phyloP scores from a whole-genome alignment of 176 grass and related monocot genomes.

The Metroxylon sagu region DNA sequence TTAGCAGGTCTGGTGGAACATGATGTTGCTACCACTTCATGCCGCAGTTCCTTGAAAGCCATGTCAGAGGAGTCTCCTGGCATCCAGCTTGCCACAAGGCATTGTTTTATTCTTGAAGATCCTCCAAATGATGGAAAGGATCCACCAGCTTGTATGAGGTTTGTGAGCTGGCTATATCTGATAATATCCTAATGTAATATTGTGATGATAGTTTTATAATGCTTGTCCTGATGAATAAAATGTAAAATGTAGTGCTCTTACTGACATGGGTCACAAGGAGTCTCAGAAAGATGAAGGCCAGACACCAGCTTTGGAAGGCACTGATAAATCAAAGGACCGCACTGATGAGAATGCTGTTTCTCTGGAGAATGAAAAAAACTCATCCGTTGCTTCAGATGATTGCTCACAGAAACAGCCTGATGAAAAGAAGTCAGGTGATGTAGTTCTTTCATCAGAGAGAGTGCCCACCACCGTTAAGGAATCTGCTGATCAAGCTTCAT shows the following conservation, averaged over 20 bases:
- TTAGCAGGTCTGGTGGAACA: conserved; percentile 64
- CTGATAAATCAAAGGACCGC: conserved; percentile 28
- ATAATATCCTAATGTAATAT: neutral
- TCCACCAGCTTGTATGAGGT: conserved; percentile 39
- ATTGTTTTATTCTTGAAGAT: conserved; percentile 91
- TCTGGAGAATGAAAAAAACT: conserved; percentile 32
- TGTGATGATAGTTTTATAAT: neutral
- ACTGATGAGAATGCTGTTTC: conserved; percentile 29
- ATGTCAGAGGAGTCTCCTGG: conserved; percentile 73
- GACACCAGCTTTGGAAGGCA: conserved; percentile 22
- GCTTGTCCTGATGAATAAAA: neutral
- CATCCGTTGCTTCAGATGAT: conserved; percentile 23
- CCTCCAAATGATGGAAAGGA: conserved; percentile 62
- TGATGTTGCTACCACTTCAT: conserved; percentile 47
- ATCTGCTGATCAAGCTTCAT: conserved; percentile 24
- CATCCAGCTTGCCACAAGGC: conserved; percentile 82
- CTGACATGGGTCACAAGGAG: conserved; percentile 33
- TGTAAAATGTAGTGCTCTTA: conserved; percentile 32
- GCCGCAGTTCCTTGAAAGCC: conserved; percentile 82
- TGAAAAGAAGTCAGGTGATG: conserved; percentile 26
- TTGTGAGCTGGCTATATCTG: conserved; percentile 9
- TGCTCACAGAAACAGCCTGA: conserved; percentile 20
- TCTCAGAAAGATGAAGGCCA: conserved; percentile 36
- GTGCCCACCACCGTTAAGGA: conserved; percentile 19
- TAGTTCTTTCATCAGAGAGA: conserved; percentile 6